Evolutionary conservation across 2,329 filamentous ascomycete species (phyloP).

Genomic region (Saccharata proteae): DNA sequence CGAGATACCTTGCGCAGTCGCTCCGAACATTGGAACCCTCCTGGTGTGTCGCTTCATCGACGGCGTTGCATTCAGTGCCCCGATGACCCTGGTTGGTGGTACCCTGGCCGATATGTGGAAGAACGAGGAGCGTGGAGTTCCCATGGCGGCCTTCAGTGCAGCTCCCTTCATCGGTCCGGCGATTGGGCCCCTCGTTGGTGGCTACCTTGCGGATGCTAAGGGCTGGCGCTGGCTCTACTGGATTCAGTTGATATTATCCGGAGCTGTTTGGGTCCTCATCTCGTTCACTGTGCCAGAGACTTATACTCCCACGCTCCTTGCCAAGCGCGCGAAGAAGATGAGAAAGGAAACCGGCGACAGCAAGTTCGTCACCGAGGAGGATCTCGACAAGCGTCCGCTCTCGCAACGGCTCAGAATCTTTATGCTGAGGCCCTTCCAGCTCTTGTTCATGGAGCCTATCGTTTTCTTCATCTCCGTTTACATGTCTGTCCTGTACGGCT

Average conservation of each 20-base stretch:
- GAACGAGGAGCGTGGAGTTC: conserved; percentile 71
- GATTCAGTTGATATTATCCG: conserved; percentile 69
- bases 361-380: conserved; percentile 65
- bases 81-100: conserved; percentile 76
- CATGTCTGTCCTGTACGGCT: conserved; percentile 70
- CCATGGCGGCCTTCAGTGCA: conserved; percentile 76
- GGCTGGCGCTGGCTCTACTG: conserved; percentile 83
- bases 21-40: conserved; percentile 64
- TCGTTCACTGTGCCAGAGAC: conserved; percentile 86
- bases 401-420: conserved; percentile 60
- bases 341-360: conserved; percentile 55
- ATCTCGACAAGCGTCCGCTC: conserved; percentile 61
- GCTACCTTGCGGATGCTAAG: conserved; percentile 56
- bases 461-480: conserved; percentile 75
- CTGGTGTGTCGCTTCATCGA: conserved; percentile 67
- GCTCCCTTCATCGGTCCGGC: conserved; percentile 75
- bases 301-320: conserved; percentile 69
- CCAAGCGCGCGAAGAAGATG: conserved; percentile 56
- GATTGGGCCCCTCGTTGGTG: conserved; percentile 53
- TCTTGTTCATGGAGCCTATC: conserved; percentile 74
- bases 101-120: conserved; percentile 76
- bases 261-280: conserved; percentile 59
- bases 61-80: conserved; percentile 72
- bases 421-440: conserved; percentile 70
- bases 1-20: conserved; percentile 66